Evolutionary conservation across 2,329 filamentous ascomycete genomes (phyloP).

Genomic region (Tolypocladium ovalisporum): DNA sequence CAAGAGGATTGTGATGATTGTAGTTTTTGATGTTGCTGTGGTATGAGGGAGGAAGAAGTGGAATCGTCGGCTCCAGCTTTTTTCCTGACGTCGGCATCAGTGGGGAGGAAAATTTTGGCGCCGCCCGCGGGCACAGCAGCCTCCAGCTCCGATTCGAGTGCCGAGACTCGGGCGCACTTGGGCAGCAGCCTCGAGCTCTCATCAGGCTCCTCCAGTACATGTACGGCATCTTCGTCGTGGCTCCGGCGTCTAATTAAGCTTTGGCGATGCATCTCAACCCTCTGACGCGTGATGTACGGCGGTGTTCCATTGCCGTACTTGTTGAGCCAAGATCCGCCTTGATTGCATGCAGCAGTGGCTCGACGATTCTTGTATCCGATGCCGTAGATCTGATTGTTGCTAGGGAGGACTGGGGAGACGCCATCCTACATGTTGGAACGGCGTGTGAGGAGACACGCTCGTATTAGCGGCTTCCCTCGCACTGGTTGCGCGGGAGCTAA

Average conservation of each 20-base stretch:
- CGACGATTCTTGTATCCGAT: no score
- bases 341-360: no score
- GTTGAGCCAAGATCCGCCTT: no score
- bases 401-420: no score
- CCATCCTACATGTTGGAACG: no score
- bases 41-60: neutral
- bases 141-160: neutral
- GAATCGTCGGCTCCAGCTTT: neutral
- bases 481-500: no score
- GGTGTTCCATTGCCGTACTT: neutral
- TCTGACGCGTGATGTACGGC: no score
- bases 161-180: neutral
- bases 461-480: no score
- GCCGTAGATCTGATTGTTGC: no score
- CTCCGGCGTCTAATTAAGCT: neutral
- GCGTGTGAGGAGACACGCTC: no score
- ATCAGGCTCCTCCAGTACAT: neutral
- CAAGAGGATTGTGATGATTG: neutral
- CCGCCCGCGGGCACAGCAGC: neutral
- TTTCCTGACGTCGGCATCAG: neutral
- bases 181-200: neutral
- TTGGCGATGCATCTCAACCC: no score
- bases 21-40: neutral
- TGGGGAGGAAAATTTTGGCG: neutral
- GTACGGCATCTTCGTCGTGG: neutral